These are phyloP conservation scores for Blastobotrys capitulatus DNA, from an alignment of 1,139 yeast species.

Conservation along the genomic window DNA sequence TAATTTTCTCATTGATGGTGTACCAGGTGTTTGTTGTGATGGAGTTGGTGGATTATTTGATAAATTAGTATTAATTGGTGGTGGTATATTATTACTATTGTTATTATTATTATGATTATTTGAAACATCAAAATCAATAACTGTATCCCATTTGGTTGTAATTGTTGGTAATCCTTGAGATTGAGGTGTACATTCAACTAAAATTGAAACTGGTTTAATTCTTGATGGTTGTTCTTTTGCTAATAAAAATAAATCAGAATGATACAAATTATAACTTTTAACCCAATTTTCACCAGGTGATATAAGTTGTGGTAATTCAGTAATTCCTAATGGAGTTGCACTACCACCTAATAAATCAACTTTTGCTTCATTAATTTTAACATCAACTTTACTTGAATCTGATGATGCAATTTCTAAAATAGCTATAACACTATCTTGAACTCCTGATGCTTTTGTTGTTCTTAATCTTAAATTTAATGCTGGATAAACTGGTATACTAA, in stretches of 20 bases:
- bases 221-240: conserved; percentile 16
- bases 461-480: conserved; percentile 52
- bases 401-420: conserved; percentile 52
- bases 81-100: neutral
- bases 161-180: conserved; percentile 32
- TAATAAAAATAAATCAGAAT: conserved; percentile 23
- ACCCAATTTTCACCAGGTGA: conserved; percentile 33
- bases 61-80: conserved; percentile 4
- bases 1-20: conserved; percentile 11
- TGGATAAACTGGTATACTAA: conserved; percentile 41
- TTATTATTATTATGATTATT: conserved; percentile 37
- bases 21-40: conserved; percentile 7
- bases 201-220: conserved; percentile 25
- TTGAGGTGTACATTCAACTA: conserved; percentile 22
- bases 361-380: conserved; percentile 34
- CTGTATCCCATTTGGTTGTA: conserved; percentile 57
- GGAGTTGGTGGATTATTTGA: neutral
- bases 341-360: conserved; percentile 42
- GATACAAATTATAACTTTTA: conserved; percentile 26
- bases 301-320: conserved; percentile 31
- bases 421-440: conserved; percentile 46
- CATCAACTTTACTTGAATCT: conserved; percentile 34
- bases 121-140: conserved; percentile 48
- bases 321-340: conserved; percentile 34
- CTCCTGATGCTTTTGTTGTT: conserved; percentile 53